Conservation (phyloP, 2,329 filamentous ascomycete species). For the Didymella glomerata region DNA sequence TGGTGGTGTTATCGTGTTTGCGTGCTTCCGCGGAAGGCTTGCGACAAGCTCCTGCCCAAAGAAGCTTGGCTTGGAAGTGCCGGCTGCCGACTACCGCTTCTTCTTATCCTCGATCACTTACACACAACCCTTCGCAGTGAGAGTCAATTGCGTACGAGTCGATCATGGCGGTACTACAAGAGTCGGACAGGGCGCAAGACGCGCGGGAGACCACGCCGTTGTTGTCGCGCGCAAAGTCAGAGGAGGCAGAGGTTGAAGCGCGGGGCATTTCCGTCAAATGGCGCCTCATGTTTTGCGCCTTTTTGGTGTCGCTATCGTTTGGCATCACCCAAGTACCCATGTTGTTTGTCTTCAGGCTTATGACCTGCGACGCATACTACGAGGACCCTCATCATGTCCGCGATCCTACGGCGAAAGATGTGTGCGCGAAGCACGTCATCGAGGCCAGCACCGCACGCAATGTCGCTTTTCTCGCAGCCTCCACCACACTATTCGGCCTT, state of each 20-base stretch:
- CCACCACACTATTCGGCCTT: constrained; percentile 72
- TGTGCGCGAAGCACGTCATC: constrained; percentile 69
- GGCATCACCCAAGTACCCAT: constrained; percentile 61
- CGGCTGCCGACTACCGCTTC: background rate
- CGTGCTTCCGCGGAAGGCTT: background rate
- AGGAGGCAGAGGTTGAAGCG: constrained; percentile 22
- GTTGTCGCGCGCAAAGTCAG: constrained; percentile 21
- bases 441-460: constrained; percentile 70
- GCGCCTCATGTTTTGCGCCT: constrained; percentile 65
- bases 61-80: background rate
- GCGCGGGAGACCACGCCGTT: constrained; percentile 31
- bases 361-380: constrained; percentile 77
- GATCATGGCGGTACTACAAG: constrained; percentile 3
- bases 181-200: background rate
- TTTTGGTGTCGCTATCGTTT: constrained; percentile 65
- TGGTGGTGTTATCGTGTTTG: background rate
- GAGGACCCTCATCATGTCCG: constrained; percentile 58
- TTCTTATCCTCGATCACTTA: background rate
- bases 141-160: background rate
- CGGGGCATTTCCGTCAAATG: constrained; percentile 40
- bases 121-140: background rate
- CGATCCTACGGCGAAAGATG: constrained; percentile 56
- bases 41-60: background rate
- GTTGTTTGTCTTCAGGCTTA: constrained; percentile 73
- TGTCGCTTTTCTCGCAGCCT: constrained; percentile 71